These are phyloP conservation scores for Candida endomychidarum DNA, from an alignment of 805 yeast species.

Conservation along the genomic window DNA sequence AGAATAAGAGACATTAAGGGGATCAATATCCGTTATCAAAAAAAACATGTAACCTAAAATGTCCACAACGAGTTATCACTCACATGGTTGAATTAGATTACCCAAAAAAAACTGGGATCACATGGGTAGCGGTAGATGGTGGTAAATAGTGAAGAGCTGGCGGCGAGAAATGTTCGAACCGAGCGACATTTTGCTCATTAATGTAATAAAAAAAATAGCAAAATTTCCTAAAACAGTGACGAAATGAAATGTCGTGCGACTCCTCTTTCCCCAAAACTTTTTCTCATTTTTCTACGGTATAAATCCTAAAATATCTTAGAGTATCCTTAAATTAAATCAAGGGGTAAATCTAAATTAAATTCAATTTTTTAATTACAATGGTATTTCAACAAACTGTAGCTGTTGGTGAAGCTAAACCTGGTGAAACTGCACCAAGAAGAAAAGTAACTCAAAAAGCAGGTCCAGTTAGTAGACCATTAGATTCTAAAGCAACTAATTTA, in stretches of 20 bases:
- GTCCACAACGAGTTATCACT: too few relatives aligned
- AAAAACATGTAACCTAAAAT: too few relatives aligned
- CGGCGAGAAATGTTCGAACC: too few relatives aligned
- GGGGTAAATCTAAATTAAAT: too few relatives aligned
- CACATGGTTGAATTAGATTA: too few relatives aligned
- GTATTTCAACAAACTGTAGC: conserved; percentile 42
- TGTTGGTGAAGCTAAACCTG: conserved; percentile 68
- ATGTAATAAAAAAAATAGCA: neutral
- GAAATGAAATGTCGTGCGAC: conserved; percentile 3
- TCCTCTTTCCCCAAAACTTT: conserved; percentile 6
- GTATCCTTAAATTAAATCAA: neutral
- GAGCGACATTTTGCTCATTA: too few relatives aligned
- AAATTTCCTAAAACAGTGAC: conserved; percentile 3
- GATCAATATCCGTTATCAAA: too few relatives aligned
- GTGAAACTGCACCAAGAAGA: conserved; percentile 84
- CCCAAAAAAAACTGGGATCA: too few relatives aligned
- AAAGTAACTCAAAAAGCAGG: conserved; percentile 51
- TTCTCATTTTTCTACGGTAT: neutral
- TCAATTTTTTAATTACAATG: conserved; percentile 3
- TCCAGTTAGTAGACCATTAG: conserved; percentile 59
- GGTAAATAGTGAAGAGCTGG: too few relatives aligned
- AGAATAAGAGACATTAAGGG: too few relatives aligned
- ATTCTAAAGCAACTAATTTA: conserved; percentile 62
- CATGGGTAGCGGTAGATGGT: too few relatives aligned
- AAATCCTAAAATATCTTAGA: neutral